These are phyloP conservation scores for Kwoniella pini DNA, from an alignment of 768 basidiomycete genomes.

Conservation along the genomic window DNA sequence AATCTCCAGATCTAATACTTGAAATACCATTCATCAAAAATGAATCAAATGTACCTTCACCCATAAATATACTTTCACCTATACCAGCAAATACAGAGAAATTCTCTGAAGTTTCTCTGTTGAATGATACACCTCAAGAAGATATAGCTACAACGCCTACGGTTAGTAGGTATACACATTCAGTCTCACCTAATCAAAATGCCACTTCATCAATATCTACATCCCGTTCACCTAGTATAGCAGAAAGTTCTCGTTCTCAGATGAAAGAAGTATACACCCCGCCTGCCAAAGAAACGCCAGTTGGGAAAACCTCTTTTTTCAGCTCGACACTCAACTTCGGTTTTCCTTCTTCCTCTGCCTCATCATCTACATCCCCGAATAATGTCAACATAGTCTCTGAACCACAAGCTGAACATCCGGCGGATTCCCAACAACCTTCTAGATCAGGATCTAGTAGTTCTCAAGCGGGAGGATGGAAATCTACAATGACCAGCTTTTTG, in stretches of 20 bases:
- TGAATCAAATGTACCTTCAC: not conserved
- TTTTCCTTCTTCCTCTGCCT: conserved; percentile 16
- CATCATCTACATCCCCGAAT: conserved; percentile 3
- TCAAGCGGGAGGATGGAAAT: conserved; percentile 29
- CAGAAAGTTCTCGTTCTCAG: too few relatives aligned
- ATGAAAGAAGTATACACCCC: conserved; percentile 17
- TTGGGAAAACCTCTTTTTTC: conserved; percentile 30
- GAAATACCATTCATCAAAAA: conserved; percentile 11
- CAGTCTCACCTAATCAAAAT: too few relatives aligned
- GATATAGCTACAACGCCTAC: not conserved
- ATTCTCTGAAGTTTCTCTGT: conserved; percentile 22
- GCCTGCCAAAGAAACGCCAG: conserved; percentile 20
- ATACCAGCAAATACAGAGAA: not conserved
- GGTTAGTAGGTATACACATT: too few relatives aligned
- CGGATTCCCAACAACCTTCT: conserved; percentile 18
- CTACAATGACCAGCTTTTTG: conserved; percentile 31
- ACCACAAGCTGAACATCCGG: too few relatives aligned
- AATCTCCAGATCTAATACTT: not conserved
- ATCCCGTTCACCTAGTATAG: too few relatives aligned
- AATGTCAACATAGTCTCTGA: too few relatives aligned
- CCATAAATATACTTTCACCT: not conserved
- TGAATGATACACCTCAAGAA: conserved; percentile 4
- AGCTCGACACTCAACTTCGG: conserved; percentile 33
- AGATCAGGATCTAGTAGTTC: conserved; percentile 14
- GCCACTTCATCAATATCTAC: too few relatives aligned